Conservation (phyloP, 2,329 filamentous ascomycete species). For the Penicillium frequentans region DNA sequence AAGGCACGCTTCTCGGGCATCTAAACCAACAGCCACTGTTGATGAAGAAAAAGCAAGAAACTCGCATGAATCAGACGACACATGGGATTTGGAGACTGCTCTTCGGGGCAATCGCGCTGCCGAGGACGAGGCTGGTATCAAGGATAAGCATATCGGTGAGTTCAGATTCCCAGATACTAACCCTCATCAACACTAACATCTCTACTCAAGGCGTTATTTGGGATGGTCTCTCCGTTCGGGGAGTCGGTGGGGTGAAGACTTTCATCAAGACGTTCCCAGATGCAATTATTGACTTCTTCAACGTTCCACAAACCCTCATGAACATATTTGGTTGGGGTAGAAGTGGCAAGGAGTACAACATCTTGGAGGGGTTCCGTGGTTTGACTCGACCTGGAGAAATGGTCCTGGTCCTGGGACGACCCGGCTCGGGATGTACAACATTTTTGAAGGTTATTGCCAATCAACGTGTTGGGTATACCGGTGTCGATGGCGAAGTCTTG, state of each 20-base stretch:
- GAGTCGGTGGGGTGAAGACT: conserved; percentile 72
- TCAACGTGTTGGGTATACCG: conserved; percentile 63
- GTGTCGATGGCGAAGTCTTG: conserved; percentile 67
- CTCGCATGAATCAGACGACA: conserved; percentile 48
- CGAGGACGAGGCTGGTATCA: conserved; percentile 75
- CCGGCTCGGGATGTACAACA: conserved; percentile 70
- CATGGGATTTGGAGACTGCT: conserved; percentile 74
- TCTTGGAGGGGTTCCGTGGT: conserved; percentile 64
- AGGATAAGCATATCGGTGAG: conserved; percentile 69
- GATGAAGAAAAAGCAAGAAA: conserved; percentile 62
- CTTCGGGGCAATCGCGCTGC: conserved; percentile 71
- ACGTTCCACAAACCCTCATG: conserved; percentile 66
- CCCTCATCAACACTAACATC: neutral
- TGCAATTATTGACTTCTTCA: conserved; percentile 74
- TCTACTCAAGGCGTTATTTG: conserved; percentile 64
- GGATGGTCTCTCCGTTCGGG: conserved; percentile 74
- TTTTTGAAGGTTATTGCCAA: conserved; percentile 70
- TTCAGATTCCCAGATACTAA: neutral
- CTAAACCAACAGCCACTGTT: conserved; percentile 20
- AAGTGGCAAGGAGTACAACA: conserved; percentile 69
- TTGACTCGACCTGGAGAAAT: conserved; percentile 81
- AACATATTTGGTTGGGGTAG: conserved; percentile 64
- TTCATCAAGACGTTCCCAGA: conserved; percentile 74
- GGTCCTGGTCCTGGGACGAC: conserved; percentile 77
- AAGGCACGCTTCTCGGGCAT: conserved; percentile 30